Base-by-base conservation (phyloP, 305 asterid species). In the Plantago lanceolata region DNA sequence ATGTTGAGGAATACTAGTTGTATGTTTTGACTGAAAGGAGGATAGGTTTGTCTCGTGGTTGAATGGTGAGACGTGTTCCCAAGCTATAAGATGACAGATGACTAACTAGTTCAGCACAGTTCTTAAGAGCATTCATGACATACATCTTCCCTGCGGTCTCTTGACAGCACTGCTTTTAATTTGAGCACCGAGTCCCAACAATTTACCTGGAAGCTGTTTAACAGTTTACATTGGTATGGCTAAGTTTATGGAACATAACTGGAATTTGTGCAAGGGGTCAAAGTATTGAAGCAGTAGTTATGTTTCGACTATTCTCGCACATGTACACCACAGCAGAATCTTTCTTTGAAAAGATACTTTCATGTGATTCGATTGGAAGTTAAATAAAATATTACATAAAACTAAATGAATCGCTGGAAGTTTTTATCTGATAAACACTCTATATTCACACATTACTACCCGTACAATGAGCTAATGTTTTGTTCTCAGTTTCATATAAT, bases 401-500 rank as follows among this genome's bases (percentile, higher is more conserved):
- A 37, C 14, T 4, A 37, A 33, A 37, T 7, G 14, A 7, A 37
- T 37, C 14, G 9, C 44, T 37, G 44, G 44, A 37, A 5, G 14
- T 37, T 37, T 37, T 9, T 37, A 2, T 37, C 44, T 1, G 14
- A 37, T 37, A 7, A 9, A 37, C 8, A 14, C 12, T 37, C 44
- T 37, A 37, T 37, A 37, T 9, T 37, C 44, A 37, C 44, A 2
- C 12, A 47, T 31, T 21, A 50, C 68, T 58, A 59, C 59, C 48
- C 29, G 17, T 66, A 59, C 60, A 33, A 56, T 63, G 56, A 65
- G 61, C 28, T 68, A 63, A 62, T 66, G 5, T n/a, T 17, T 6
- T 16, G 20, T 35, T 35, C 43, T 57, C 19, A 6, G 9, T 24
- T 31, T 57, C 48, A 17, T 57, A 13, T 13, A 26, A 3, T 33